phyloP scores from a whole-genome alignment of 306 rosid species.

The Trichosanthes cucumerina region DNA sequence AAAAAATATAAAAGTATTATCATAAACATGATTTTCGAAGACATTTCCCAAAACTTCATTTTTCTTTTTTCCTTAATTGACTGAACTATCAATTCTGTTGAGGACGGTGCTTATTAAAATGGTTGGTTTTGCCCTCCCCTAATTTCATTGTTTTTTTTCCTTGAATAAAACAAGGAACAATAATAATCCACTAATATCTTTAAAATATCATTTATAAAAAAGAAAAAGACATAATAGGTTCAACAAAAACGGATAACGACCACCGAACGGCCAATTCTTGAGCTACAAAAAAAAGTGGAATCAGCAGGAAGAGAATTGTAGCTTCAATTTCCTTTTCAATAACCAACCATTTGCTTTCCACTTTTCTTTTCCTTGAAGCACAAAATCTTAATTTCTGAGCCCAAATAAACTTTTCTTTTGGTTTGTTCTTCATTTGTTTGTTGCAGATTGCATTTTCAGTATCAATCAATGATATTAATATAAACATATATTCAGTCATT shows the following conservation, averaged over 20 bases:
- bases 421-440: constrained; percentile 32
- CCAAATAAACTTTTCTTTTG: constrained; percentile 35
- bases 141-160: neutral
- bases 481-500: constrained; percentile 22
- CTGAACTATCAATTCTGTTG: neutral
- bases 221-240: neutral
- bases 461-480: constrained; percentile 15
- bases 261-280: constrained; percentile 35
- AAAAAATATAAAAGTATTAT: neutral
- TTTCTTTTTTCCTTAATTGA: neutral
- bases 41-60: neutral
- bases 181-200: neutral
- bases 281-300: constrained; percentile 11
- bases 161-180: neutral
- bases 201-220: neutral
- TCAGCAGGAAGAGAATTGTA: neutral
- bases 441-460: neutral
- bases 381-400: constrained; percentile 19
- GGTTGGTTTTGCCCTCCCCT: neutral
- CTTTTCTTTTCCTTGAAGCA: constrained; percentile 74
- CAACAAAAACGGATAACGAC: constrained; percentile 11
- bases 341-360: constrained; percentile 42
- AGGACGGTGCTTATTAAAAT: neutral
- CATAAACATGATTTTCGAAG: neutral
- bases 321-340: constrained; percentile 59